A percentile compares a stretch with the other conserved stretches of the same genome.
Conservation (phyloP, 2,329 filamentous ascomycete species). For the Aspergillus fischeri region DNA sequence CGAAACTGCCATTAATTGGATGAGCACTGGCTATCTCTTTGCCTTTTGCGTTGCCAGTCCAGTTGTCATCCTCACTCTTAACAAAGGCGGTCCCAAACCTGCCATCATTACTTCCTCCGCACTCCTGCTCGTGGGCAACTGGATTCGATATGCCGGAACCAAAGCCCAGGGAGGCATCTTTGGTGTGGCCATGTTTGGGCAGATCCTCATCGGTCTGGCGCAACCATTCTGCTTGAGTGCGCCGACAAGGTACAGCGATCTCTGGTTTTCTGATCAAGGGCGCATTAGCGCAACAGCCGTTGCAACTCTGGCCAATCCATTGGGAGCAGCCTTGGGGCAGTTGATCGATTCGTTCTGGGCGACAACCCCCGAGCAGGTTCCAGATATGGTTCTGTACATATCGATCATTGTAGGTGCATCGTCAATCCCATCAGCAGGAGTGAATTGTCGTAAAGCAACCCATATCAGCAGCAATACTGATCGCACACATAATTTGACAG, state of each 20-base stretch:
- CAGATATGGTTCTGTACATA: constrained; percentile 78
- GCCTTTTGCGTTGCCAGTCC: constrained; percentile 73
- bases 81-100: constrained; percentile 69
- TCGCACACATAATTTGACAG: constrained; percentile 28
- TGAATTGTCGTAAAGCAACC: not conserved
- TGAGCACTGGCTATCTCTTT: constrained; percentile 83
- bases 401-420: constrained; percentile 67
- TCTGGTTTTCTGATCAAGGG: constrained; percentile 87
- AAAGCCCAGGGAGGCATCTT: constrained; percentile 59
- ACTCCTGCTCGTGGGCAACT: constrained; percentile 78
- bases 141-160: constrained; percentile 79
- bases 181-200: constrained; percentile 79
- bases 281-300: constrained; percentile 84
- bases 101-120: constrained; percentile 70
- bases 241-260: constrained; percentile 83
- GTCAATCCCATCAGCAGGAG: not conserved
- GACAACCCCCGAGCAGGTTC: constrained; percentile 59
- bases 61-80: constrained; percentile 71
- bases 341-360: constrained; percentile 79
- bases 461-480: not conserved
- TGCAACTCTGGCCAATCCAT: constrained; percentile 79
- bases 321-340: constrained; percentile 85
- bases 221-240: constrained; percentile 91
- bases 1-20: constrained; percentile 83
- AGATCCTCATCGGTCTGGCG: constrained; percentile 81